Evolutionary conservation across 352 stramenopile genomes (phyloP).

Genomic region (Peronosclerospora sorghi): DNA sequence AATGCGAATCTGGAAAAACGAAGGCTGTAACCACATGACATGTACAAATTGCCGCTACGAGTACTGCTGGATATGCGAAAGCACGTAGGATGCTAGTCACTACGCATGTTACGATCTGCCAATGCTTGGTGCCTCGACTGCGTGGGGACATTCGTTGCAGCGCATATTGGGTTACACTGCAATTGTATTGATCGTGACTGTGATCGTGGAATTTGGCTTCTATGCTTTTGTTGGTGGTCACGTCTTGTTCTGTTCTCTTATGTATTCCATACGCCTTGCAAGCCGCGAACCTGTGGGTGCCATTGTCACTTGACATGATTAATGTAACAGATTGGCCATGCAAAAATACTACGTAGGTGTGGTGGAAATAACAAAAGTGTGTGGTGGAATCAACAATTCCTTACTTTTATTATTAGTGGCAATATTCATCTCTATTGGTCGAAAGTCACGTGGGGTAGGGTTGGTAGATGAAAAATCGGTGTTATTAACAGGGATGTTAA

Average conservation of each 20-base stretch:
- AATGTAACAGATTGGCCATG: too few relatives aligned
- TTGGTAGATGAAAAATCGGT: too few relatives aligned
- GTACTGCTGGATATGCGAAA: conserved; percentile 66
- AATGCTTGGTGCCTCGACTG: conserved; percentile 23
- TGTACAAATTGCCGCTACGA: conserved; percentile 50
- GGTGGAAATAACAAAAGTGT: too few relatives aligned
- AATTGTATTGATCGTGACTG: conserved; percentile 38
- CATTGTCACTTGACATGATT: neutral
- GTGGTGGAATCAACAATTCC: too few relatives aligned
- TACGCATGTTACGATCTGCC: conserved; percentile 63
- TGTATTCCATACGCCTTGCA: conserved; percentile 13
- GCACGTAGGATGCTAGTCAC: conserved; percentile 42
- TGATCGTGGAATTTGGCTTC: conserved; percentile 50
- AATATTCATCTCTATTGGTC: too few relatives aligned
- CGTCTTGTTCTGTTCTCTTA: conserved; percentile 15
- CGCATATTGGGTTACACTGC: conserved; percentile 30
- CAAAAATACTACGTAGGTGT: too few relatives aligned
- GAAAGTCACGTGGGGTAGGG: too few relatives aligned
- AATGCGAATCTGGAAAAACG: conserved; percentile 71
- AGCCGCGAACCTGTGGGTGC: neutral
- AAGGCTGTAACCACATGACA: conserved; percentile 67
- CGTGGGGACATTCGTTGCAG: conserved; percentile 27
- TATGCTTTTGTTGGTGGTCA: conserved; percentile 39
- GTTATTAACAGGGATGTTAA: too few relatives aligned
- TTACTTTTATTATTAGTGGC: too few relatives aligned